Base-by-base conservation (phyloP, 371 early-diverging fungal species). In the Circinella minor region DNA sequence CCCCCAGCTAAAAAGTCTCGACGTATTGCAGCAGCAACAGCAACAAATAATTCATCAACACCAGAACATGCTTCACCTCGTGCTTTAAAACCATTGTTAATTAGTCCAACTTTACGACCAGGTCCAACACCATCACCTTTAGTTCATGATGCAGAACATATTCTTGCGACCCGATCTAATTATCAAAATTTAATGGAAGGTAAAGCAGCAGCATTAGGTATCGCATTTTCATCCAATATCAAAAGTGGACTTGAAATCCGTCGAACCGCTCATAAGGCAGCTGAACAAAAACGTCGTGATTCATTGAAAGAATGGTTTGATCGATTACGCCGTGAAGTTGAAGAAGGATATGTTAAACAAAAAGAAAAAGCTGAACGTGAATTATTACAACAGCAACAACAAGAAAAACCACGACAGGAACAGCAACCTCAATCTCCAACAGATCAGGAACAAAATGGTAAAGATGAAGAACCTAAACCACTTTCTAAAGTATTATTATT, bases 211-310 rank as follows among this genome's bases (percentile, higher is more conserved):
- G 85, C 86, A 0, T 75, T 94, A 0, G 94, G 95, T 1, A 86
- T 95, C 8, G 86, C 81, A 1, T 93, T 92, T 76, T 84, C 85
- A 47, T 81, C 85, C 3, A 90, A 91, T 66, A 85, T 93, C 54
- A 88, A 91, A 61, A 88, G 89, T 5, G 91, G 91, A 0, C 79
- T 93, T 34, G 93, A 93, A 70, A 84, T 88, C 0, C 87, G 94
- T 8, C 88, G 91, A 9, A 91, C 91, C 3, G 90, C 89, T 10
- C 98, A 96, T 78, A 95, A 96, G 75, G 92, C 93, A 17, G 97
- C 98, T 0, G 98, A 97, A 77, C 97, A 97, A 77, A 93, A 93
- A 68, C 92, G 98, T 14, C 89, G 98, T 9, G 95, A 95, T 72
- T 90, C 92, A 37, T 85, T 96, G n/a, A 95, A 95, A 66, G 79